These are phyloP conservation scores for Trifolium fragiferum DNA, from an alignment of 306 rosid genomes.

Conservation along the genomic window DNA sequence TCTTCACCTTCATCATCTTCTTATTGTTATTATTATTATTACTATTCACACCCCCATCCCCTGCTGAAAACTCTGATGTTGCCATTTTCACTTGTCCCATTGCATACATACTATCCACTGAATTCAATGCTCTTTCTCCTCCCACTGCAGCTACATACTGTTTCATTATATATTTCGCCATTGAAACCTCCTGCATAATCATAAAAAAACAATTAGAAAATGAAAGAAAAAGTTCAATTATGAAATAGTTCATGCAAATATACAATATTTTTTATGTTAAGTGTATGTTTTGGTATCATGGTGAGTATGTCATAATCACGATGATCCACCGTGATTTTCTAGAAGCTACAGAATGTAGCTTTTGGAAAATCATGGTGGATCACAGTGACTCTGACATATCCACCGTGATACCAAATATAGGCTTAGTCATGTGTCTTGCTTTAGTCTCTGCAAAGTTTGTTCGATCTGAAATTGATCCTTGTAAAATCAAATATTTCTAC, in stretches of 20 bases:
- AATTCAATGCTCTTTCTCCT: conserved; percentile 72
- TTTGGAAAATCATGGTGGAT: too few species aligned
- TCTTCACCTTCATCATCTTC: conserved; percentile 61
- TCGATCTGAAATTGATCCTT: not conserved
- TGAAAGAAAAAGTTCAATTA: not conserved
- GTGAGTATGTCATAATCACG: too few species aligned
- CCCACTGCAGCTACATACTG: conserved; percentile 93
- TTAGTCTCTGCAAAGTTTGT: too few species aligned
- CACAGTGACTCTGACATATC: too few species aligned
- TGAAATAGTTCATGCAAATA: too few species aligned
- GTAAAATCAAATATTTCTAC: not conserved
- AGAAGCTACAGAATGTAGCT: too few species aligned
- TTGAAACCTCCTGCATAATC: conserved; percentile 65
- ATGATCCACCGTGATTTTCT: too few species aligned
- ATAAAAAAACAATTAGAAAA: not conserved
- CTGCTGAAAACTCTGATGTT: conserved; percentile 66
- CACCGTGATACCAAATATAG: too few species aligned
- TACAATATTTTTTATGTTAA: too few species aligned
- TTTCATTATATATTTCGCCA: conserved; percentile 89
- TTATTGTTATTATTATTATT: conserved; percentile 9
- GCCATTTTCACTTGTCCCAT: conserved; percentile 93
- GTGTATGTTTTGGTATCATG: too few species aligned
- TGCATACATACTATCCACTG: conserved; percentile 86
- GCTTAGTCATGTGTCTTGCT: not conserved
- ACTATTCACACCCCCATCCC: conserved; percentile 55